Percentiles rank a stretch among this genome's conserved stretches.
Evolutionary conservation across 2,329 filamentous ascomycete species (phyloP).

Genomic region (Diaporthe ampelina): DNA sequence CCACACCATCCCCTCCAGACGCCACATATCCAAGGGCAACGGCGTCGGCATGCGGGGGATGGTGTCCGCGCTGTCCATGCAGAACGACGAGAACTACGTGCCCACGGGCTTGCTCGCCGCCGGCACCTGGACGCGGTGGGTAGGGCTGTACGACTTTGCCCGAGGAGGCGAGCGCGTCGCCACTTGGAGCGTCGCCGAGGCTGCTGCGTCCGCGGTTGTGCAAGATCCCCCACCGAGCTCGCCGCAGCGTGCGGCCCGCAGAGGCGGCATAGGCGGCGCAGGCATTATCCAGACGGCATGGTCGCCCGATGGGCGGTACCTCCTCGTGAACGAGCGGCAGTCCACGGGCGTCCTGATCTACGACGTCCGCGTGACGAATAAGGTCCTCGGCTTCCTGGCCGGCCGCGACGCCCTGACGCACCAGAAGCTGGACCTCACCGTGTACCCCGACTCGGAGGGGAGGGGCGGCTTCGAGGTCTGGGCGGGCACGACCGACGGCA

Average conservation of each 20-base stretch:
- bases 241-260: neutral
- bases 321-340: constrained; percentile 73
- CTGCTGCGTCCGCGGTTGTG: constrained; percentile 55
- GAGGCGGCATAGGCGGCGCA: constrained; percentile 64
- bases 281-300: constrained; percentile 74
- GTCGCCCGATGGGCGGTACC: constrained; percentile 74
- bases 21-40: constrained; percentile 71
- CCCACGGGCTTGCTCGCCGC: constrained; percentile 66
- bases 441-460: constrained; percentile 59
- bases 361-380: constrained; percentile 71
- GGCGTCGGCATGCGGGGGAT: constrained; percentile 76
- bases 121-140: constrained; percentile 74
- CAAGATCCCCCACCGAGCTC: neutral
- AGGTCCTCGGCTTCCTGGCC: constrained; percentile 66
- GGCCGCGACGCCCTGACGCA: constrained; percentile 66
- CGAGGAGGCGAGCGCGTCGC: constrained; percentile 67
- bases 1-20: constrained; percentile 72
- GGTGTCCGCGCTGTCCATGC: constrained; percentile 68
- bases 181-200: constrained; percentile 72
- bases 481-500: constrained; percentile 69
- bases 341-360: constrained; percentile 70
- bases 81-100: constrained; percentile 52
- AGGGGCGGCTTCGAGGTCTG: constrained; percentile 70
- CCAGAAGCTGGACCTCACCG: constrained; percentile 69
- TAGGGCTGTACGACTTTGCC: constrained; percentile 73